Base-by-base conservation (phyloP, 495 filamentous ascomycete genomes). In the Staphylotrichum tortipilum region DNA sequence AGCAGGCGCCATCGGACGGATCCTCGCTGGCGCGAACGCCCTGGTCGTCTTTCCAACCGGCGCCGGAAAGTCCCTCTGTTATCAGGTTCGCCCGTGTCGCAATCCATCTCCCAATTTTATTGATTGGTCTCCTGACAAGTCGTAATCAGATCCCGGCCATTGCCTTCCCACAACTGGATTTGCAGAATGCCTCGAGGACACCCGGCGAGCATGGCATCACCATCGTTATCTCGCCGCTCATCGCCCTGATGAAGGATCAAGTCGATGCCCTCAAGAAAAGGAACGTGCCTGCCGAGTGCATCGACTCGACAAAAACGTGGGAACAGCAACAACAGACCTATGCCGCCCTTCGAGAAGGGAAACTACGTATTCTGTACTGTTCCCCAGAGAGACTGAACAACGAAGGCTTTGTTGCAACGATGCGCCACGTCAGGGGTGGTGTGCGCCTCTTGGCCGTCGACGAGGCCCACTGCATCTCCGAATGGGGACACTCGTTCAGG, bases 381-480 rank as follows among this genome's bases (percentile, higher is more conserved):
- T 74, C 78, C 0, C 78, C 79, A 0, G 79, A 82, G 58, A 62
- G 75, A 6, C 63, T 81, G 21, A 81, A 80, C 50, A 81, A 78
- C 48, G 75, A 78, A 40, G 73, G 69, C 0, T 81, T 82, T 40
- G 64, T 82, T 9, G 71, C 74, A 39, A 73, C 63, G 19, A 72
- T 81, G 49, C 78, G 73, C 37, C 47, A 61, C 21, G 64, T 75
- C 4, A 73, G 67, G 0, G 72, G 71, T n/a, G 72, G 76, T 3
- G 64, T 82, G 18, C 72, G 79, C 7, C 58, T 82, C 11, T 56
- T 82, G 17, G 78, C 78, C 6, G 69, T 80, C 22, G 78, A 81
- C 52, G 76, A 81, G 49, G 78, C 78, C 7, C 78, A 80, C 61
- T 81, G 78, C 49, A 74, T 81, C 12, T 80, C 76, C 8, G 75